Evolutionary conservation across 805 yeast species (phyloP).

Genomic region (Metahyphopichia silvanorum): DNA sequence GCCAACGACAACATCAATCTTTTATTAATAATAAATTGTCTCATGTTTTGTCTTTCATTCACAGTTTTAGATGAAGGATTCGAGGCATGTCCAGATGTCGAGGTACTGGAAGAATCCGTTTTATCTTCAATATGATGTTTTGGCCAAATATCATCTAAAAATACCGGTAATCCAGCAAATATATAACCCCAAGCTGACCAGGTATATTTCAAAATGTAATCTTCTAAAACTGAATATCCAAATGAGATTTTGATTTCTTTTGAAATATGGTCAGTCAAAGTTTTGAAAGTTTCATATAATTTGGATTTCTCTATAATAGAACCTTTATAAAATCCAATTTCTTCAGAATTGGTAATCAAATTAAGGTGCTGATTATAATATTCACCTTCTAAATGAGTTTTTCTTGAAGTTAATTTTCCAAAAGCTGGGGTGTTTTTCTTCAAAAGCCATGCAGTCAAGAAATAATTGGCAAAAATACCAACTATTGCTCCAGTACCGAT

Average conservation of each 20-base stretch:
- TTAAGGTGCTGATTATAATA: constrained; percentile 84
- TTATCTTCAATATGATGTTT: constrained; percentile 10
- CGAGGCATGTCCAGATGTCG: neutral
- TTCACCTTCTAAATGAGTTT: constrained; percentile 81
- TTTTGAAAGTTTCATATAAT: constrained; percentile 55
- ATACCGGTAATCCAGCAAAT: constrained; percentile 86
- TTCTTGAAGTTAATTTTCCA: constrained; percentile 68
- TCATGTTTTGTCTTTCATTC: constrained; percentile 63
- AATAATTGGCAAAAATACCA: constrained; percentile 80
- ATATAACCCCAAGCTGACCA: constrained; percentile 97
- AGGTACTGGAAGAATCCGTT: constrained; percentile 3
- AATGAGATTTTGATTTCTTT: constrained; percentile 58
- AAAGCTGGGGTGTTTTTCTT: constrained; percentile 80
- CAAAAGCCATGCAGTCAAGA: constrained; percentile 71
- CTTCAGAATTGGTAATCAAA: constrained; percentile 85
- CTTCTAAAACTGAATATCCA: constrained; percentile 72
- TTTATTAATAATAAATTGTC: constrained; percentile 86
- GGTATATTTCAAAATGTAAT: constrained; percentile 80
- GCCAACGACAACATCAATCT: constrained; percentile 87
- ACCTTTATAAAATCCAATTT: constrained; percentile 92
- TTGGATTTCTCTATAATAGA: constrained; percentile 71
- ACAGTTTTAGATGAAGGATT: constrained; percentile 12
- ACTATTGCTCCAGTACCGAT: constrained; percentile 83
- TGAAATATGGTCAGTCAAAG: constrained; percentile 51
- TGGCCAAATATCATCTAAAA: constrained; percentile 51